These are phyloP conservation scores for Penicillium nordicum DNA, from an alignment of 2,329 filamentous ascomycete species.

Conservation along the genomic window DNA sequence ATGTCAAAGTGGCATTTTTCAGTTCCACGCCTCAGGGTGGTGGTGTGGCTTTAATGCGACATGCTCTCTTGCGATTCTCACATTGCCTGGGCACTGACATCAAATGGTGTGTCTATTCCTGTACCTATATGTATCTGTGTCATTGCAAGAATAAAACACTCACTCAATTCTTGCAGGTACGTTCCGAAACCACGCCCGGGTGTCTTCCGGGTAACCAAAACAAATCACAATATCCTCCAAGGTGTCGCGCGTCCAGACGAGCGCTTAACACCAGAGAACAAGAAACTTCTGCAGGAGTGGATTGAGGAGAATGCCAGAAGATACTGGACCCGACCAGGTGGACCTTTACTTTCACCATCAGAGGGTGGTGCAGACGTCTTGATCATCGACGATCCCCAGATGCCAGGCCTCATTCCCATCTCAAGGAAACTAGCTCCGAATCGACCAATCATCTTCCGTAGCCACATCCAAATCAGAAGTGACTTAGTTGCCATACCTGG, in stretches of 20 bases:
- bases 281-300: constrained; percentile 65
- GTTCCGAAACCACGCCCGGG: constrained; percentile 77
- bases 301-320: constrained; percentile 68
- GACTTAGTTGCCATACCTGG: constrained; percentile 64
- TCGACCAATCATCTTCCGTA: constrained; percentile 76
- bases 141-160: not conserved
- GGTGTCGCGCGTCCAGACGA: constrained; percentile 66
- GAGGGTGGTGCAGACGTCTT: constrained; percentile 74
- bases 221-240: constrained; percentile 84
- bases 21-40: constrained; percentile 79
- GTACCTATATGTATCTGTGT: not conserved
- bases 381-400: constrained; percentile 79
- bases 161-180: constrained; percentile 44
- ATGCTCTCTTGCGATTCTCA: constrained; percentile 70
- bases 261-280: constrained; percentile 61
- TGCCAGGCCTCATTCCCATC: constrained; percentile 73
- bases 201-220: constrained; percentile 80
- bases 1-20: constrained; percentile 72
- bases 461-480: constrained; percentile 76
- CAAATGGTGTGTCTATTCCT: constrained; percentile 59
- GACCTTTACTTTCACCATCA: constrained; percentile 61
- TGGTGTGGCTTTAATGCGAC: constrained; percentile 77
- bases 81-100: constrained; percentile 64
- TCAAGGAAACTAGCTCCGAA: constrained; percentile 68
- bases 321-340: constrained; percentile 68